A percentile compares a stretch with the other conserved stretches of the same genome.
These are phyloP conservation scores for Turnera subulata DNA, from an alignment of 345 rosid species.

Conservation along the genomic window DNA sequence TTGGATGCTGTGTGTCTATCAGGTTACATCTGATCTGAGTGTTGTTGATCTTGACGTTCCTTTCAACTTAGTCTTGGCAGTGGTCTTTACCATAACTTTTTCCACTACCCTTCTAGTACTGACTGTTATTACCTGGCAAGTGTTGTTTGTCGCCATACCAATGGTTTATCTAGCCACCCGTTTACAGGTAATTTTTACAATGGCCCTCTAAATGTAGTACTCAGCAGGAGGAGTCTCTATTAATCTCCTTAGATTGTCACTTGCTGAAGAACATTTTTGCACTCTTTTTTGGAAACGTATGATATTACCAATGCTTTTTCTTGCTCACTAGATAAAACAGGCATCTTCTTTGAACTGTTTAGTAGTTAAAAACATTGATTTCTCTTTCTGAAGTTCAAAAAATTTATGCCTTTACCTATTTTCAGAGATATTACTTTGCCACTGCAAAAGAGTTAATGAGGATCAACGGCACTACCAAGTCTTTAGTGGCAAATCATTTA, in stretches of 20 bases:
- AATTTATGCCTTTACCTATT: neutral
- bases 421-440: conserved; percentile 75
- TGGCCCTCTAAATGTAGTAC: neutral
- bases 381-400: neutral
- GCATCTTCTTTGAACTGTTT: neutral
- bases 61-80: conserved; percentile 55
- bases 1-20: neutral
- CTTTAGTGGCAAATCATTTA: conserved; percentile 84
- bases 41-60: conserved; percentile 89
- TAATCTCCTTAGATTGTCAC: no score
- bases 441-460: conserved; percentile 89
- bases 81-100: conserved; percentile 56
- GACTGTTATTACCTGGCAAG: conserved; percentile 87
- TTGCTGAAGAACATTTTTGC: no score
- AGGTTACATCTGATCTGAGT: conserved; percentile 85
- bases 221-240: neutral
- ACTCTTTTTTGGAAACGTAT: neutral
- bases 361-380: no score
- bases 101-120: conserved; percentile 70
- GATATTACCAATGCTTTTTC: neutral
- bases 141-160: conserved; percentile 71
- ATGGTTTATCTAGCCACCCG: conserved; percentile 57
- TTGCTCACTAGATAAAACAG: neutral
- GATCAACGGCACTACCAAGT: conserved; percentile 86
- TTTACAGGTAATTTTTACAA: conserved; percentile 66